Percentiles rank a stretch among this genome's conserved stretches.
phyloP scores from a whole-genome alignment of 2,329 filamentous ascomycete genomes.

The Phaeoacremonium minimum region DNA sequence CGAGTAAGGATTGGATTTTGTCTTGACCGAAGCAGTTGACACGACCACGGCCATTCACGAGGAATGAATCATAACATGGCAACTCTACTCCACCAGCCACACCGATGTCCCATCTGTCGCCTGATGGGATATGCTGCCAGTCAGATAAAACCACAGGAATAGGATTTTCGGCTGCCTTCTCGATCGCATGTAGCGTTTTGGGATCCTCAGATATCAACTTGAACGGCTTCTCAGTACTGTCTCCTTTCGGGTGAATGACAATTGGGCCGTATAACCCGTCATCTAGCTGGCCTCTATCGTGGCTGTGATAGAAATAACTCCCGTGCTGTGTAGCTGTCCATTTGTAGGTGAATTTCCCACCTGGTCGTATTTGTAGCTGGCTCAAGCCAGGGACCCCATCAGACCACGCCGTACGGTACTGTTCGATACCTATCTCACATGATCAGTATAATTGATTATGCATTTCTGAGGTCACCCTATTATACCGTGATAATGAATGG shows the following conservation, averaged over 20 bases:
- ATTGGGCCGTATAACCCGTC: constrained; percentile 58
- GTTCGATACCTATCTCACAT: constrained; percentile 35
- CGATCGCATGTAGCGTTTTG: constrained; percentile 35
- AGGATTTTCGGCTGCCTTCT: constrained; percentile 40
- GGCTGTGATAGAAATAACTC: constrained; percentile 59
- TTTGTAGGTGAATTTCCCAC: constrained; percentile 42
- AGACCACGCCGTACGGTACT: constrained; percentile 51
- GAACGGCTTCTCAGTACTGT: constrained; percentile 40
- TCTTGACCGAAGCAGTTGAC: constrained; percentile 44
- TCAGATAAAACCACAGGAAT: constrained; percentile 50
- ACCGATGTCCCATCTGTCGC: constrained; percentile 25
- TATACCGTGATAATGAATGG: constrained; percentile 47
- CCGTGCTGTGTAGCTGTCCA: constrained; percentile 55
- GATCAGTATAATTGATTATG: background rate
- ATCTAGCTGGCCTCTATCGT: constrained; percentile 49
- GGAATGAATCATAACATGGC: constrained; percentile 54
- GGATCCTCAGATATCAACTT: constrained; percentile 37
- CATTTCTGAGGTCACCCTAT: background rate
- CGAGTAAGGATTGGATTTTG: constrained; percentile 34
- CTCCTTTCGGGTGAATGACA: constrained; percentile 34
- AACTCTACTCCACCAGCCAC: constrained; percentile 39
- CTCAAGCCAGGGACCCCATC: constrained; percentile 56
- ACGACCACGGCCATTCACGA: constrained; percentile 58
- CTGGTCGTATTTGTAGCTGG: constrained; percentile 46
- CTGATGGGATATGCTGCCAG: constrained; percentile 49